Evolutionary conservation across 164 flowering plant species (phyloP).

Genomic region (Magnolia officinalis): DNA sequence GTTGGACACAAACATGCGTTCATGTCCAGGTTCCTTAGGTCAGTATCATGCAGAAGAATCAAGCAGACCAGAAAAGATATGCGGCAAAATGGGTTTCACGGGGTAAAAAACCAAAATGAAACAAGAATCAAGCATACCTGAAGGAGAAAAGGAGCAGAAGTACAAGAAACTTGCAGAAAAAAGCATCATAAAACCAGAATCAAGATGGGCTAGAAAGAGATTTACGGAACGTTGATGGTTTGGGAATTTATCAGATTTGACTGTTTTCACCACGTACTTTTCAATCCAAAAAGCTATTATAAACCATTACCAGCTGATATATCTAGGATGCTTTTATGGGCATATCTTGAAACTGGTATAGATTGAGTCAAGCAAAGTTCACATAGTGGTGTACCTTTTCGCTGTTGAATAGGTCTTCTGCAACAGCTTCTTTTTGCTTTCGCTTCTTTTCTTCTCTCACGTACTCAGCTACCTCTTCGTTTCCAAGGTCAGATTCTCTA

Average conservation of each 20-base stretch:
- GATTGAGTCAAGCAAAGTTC: neutral
- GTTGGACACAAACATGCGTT: neutral
- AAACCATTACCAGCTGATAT: no score
- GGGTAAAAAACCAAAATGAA: neutral
- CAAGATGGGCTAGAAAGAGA: neutral
- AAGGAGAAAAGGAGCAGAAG: neutral
- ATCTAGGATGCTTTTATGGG: neutral
- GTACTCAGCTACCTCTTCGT: constrained; percentile 49
- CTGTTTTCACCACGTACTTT: no score
- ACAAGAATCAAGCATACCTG: neutral
- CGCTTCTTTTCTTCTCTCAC: constrained; percentile 76
- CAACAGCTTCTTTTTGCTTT: constrained; percentile 76
- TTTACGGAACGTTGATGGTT: neutral
- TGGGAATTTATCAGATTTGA: neutral
- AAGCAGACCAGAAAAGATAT: neutral
- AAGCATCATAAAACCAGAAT: neutral
- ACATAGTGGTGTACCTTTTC: constrained; percentile 46
- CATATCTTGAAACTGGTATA: neutral
- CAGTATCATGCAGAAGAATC: neutral
- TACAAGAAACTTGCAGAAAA: neutral
- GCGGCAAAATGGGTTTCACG: neutral
- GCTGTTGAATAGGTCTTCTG: constrained; percentile 78
- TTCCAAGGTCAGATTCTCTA: constrained; percentile 60
- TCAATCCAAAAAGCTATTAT: no score
- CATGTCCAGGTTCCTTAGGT: neutral